Percentiles rank a stretch among this genome's conserved stretches.
Evolutionary conservation across 192 early-diverging fungal species (phyloP).

Genomic region (Glomus cerebriforme): DNA sequence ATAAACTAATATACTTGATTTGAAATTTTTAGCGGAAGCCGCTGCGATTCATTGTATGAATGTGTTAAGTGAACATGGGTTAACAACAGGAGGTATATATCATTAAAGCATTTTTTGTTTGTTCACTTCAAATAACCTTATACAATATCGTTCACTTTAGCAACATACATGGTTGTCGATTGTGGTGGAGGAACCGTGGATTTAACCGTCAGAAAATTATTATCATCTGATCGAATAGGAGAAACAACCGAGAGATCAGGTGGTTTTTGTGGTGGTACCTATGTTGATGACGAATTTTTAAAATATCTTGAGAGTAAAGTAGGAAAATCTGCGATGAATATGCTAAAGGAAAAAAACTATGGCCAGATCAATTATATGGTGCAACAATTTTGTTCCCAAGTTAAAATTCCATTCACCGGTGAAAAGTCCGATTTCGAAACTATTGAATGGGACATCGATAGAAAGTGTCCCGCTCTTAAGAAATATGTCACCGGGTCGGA

Average conservation of each 20-base stretch:
- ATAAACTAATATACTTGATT: too few species aligned
- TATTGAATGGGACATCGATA: not conserved
- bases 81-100: not conserved
- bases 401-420: not conserved
- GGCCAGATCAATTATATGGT: not conserved
- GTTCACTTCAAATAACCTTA: not conserved
- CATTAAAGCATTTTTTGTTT: too few species aligned
- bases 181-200: not conserved
- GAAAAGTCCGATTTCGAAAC: not conserved
- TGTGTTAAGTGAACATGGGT: not conserved
- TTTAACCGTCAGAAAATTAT: not conserved
- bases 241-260: not conserved
- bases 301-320: not conserved
- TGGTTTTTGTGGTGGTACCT: not conserved
- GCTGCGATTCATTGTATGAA: slow-evolving; percentile 15
- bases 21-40: not conserved
- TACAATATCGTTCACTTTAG: too few species aligned
- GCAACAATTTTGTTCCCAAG: too few species aligned
- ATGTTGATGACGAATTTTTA: slow-evolving; percentile 8
- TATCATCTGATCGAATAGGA: not conserved
- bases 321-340: slow-evolving; percentile 1
- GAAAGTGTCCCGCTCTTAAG: slow-evolving; percentile 1
- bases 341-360: not conserved
- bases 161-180: not conserved
- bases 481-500: not conserved